phyloP scores from a whole-genome alignment of 306 rosid species.

The Lathyrus aphaca region DNA sequence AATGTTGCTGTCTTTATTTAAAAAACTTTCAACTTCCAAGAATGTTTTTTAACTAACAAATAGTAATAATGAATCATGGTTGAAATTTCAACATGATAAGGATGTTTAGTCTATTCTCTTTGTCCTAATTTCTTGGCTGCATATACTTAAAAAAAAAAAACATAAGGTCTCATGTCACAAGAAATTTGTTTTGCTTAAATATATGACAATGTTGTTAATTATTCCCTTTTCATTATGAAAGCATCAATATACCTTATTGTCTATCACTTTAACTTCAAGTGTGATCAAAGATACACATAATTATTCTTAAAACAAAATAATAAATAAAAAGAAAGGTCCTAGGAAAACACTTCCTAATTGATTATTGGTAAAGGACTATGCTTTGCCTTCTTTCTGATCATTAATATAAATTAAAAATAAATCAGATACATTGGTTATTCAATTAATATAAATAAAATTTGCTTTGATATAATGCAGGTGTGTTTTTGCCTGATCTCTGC shows the following conservation, averaged over 20 bases:
- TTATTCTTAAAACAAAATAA: background rate
- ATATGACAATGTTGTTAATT: no score
- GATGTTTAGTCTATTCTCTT: no score
- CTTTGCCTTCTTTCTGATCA: background rate
- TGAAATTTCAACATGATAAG: no score
- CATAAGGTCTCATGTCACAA: no score
- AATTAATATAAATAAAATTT: background rate
- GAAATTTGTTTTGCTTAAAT: no score
- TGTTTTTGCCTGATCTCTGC: slow-evolving; percentile 69
- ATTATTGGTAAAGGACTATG: background rate
- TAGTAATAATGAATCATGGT: no score
- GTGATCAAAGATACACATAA: slow-evolving; percentile 1
- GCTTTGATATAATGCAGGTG: slow-evolving; percentile 54
- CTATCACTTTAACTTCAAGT: background rate
- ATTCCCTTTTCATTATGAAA: no score
- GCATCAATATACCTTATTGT: no score
- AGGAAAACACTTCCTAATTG: background rate
- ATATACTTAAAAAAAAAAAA: no score
- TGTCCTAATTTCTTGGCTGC: no score
- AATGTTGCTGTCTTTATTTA: slow-evolving; percentile 7
- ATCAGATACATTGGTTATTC: no score
- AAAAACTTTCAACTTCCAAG: slow-evolving; percentile 14
- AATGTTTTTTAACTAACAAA: background rate
- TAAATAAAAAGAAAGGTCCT: background rate
- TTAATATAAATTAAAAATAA: no score